Evolutionary conservation across 1,284 basidiomycete genomes (phyloP).

Genomic region (Pseudozyma sp.): DNA sequence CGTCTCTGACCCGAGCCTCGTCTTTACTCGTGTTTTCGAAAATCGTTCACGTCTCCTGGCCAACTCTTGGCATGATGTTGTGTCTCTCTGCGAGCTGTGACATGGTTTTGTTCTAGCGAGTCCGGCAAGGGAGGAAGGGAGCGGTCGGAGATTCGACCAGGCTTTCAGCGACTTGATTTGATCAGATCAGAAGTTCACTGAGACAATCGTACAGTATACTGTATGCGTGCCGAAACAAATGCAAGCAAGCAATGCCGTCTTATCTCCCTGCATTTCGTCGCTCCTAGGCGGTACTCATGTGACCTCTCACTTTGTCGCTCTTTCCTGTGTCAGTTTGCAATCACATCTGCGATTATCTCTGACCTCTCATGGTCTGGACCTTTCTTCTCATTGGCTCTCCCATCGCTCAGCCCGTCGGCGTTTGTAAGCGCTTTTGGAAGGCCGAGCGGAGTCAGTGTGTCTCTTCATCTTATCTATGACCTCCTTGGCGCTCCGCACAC

Average conservation of each 20-base stretch:
- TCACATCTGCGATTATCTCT: slow-evolving; percentile 6
- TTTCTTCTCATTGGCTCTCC: slow-evolving; percentile 2
- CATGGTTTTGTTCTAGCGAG: not conserved
- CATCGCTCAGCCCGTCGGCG: slow-evolving; percentile 11
- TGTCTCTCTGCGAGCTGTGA: not conserved
- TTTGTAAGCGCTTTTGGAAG: slow-evolving; percentile 1
- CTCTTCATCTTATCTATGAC: slow-evolving; percentile 12
- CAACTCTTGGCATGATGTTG: too few relatives aligned
- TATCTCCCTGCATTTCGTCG: slow-evolving; percentile 10
- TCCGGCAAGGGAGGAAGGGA: not conserved
- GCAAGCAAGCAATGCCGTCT: not conserved
- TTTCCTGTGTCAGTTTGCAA: not conserved
- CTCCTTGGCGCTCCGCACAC: slow-evolving; percentile 4
- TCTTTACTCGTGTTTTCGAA: too few relatives aligned
- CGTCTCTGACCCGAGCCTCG: too few relatives aligned
- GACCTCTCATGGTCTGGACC: slow-evolving; percentile 6
- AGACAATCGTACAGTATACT: too few relatives aligned
- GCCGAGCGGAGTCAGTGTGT: not conserved
- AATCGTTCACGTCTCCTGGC: too few relatives aligned
- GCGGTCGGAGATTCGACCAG: not conserved
- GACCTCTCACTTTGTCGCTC: not conserved
- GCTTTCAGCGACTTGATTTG: slow-evolving; percentile 7
- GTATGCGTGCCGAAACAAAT: too few relatives aligned
- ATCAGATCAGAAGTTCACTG: not conserved
- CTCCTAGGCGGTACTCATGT: not conserved